A percentile compares a stretch with the other conserved stretches of the same genome.
These are phyloP conservation scores for Sparassis latifolia DNA, from an alignment of 1,284 basidiomycete genomes.

Conservation along the genomic window DNA sequence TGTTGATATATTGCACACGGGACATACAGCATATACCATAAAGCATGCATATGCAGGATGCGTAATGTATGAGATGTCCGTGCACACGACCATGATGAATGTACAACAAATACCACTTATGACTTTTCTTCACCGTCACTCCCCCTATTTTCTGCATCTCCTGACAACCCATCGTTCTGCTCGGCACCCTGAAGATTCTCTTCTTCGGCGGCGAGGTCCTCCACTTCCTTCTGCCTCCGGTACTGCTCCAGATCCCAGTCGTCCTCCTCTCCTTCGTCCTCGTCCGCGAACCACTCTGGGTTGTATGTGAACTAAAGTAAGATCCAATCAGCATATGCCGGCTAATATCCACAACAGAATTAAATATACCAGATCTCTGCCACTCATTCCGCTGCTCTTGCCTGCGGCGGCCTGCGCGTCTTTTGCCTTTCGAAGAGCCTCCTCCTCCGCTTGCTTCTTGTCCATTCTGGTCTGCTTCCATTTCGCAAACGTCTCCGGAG, in stretches of 20 bases:
- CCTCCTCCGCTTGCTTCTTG: slow-evolving; percentile 87
- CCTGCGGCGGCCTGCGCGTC: slow-evolving; percentile 81
- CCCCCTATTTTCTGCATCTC: slow-evolving; percentile 14
- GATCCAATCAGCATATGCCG: background rate
- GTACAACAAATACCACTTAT: background rate
- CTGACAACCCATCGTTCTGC: slow-evolving; percentile 9
- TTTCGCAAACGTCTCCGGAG: slow-evolving; percentile 83
- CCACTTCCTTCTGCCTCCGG: slow-evolving; percentile 57
- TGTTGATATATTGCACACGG: slow-evolving; percentile 4
- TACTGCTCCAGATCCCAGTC: slow-evolving; percentile 71
- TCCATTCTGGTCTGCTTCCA: slow-evolving; percentile 95
- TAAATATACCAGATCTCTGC: slow-evolving; percentile 80
- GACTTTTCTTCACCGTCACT: slow-evolving; percentile 9
- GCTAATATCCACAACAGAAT: slow-evolving; percentile 1
- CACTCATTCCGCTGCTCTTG: slow-evolving; percentile 91
- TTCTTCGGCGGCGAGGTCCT: slow-evolving; percentile 40
- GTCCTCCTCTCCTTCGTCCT: slow-evolving; percentile 70
- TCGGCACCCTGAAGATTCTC: slow-evolving; percentile 28
- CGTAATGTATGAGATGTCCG: too few relatives aligned
- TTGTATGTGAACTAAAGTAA: slow-evolving; percentile 82
- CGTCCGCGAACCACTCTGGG: slow-evolving; percentile 90
- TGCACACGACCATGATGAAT: slow-evolving; percentile 9
- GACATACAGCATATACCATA: slow-evolving; percentile 1
- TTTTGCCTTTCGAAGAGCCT: slow-evolving; percentile 82
- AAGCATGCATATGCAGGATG: slow-evolving; percentile 1